Conservation (phyloP, 1,284 basidiomycete species). For the Cryptococcus maquisensis region DNA sequence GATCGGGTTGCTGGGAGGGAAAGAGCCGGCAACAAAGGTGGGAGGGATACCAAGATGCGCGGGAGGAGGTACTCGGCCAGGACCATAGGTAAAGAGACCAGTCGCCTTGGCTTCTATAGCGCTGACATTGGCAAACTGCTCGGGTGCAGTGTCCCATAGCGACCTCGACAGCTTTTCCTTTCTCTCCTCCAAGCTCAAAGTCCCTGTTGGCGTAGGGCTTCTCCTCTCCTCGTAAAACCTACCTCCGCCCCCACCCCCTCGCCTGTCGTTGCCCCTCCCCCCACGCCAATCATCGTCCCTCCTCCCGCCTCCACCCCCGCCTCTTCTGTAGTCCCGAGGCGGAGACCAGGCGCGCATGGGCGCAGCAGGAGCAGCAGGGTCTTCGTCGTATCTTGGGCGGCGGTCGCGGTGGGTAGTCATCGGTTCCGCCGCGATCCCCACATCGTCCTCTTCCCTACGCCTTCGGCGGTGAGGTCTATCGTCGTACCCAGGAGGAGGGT, state of each 20-base stretch:
- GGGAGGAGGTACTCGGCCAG: constrained; percentile 43
- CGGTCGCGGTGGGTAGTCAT: constrained; percentile 19
- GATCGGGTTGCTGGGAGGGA: constrained; percentile 50
- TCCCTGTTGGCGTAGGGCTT: constrained; percentile 86
- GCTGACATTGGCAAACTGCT: constrained; percentile 89
- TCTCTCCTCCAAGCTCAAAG: constrained; percentile 75
- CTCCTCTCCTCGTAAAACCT: constrained; percentile 55
- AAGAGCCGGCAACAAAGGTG: constrained; percentile 30
- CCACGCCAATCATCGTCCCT: constrained; percentile 5
- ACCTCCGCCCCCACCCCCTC: constrained; percentile 56
- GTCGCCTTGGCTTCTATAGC: constrained; percentile 96
- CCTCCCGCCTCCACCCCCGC: constrained; percentile 2
- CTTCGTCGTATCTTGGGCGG: constrained; percentile 19
- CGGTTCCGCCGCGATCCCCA: constrained; percentile 16
- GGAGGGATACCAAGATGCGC: constrained; percentile 37
- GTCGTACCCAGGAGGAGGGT: constrained; percentile 9
- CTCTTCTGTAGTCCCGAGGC: neutral
- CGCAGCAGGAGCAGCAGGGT: neutral
- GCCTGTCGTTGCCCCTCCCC: constrained; percentile 29
- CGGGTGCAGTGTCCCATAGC: constrained; percentile 93
- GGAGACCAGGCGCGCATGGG: neutral
- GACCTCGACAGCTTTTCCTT: constrained; percentile 70
- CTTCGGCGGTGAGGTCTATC: constrained; percentile 15
- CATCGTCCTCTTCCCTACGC: constrained; percentile 19
- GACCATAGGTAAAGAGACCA: constrained; percentile 56